Percentiles rank a stretch among this genome's conserved stretches.
These are phyloP conservation scores for Salix suchowensis DNA, from an alignment of 345 rosid genomes.

Conservation along the genomic window DNA sequence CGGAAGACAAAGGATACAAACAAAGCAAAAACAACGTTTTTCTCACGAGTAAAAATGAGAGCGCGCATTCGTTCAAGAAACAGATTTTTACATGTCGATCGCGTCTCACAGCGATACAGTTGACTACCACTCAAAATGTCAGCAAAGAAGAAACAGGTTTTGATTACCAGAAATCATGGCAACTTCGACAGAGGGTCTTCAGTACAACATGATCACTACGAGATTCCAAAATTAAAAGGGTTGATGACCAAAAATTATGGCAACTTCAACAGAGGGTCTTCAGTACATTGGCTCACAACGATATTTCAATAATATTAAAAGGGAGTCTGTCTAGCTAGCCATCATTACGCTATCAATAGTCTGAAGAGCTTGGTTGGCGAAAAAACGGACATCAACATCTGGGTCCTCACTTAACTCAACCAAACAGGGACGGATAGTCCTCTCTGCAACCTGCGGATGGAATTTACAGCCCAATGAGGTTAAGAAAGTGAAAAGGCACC, in stretches of 20 bases:
- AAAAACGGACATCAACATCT: conserved; percentile 86
- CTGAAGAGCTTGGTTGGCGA: conserved; percentile 77
- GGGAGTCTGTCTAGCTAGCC: conserved; percentile 48
- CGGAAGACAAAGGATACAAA: neutral
- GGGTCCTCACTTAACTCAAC: conserved; percentile 93
- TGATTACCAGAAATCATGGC: neutral
- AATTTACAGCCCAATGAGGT: neutral
- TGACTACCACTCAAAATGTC: neutral
- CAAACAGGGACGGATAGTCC: conserved; percentile 62
- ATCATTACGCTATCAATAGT: conserved; percentile 67
- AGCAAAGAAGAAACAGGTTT: neutral
- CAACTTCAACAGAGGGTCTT: conserved; percentile 2
- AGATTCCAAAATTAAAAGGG: neutral
- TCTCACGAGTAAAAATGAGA: neutral
- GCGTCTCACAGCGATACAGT: neutral
- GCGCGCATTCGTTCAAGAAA: neutral
- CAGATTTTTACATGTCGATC: neutral
- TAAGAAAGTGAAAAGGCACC: neutral
- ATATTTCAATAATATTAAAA: neutral
- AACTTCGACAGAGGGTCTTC: neutral
- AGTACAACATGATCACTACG: neutral
- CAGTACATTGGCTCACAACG: neutral
- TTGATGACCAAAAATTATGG: neutral
- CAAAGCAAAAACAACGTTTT: neutral
- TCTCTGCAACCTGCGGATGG: conserved; percentile 58